Conservation (phyloP, 2,329 filamentous ascomycete genomes). For the Ustulina deusta region DNA sequence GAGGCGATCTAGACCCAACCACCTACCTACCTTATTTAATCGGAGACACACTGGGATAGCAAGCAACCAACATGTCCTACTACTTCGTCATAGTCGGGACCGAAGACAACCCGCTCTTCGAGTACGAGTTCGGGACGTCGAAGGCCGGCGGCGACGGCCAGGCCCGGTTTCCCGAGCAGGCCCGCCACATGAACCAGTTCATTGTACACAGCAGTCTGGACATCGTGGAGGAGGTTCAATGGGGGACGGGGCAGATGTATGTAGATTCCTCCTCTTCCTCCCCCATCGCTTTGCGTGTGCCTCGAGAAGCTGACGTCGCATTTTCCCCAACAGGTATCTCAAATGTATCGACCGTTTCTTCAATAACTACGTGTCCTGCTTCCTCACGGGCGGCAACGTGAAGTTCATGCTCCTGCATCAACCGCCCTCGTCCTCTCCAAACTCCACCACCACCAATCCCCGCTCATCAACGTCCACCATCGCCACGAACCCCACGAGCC, state of each 20-base stretch:
- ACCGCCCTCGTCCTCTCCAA: slow-evolving; percentile 86
- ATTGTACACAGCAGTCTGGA: slow-evolving; percentile 94
- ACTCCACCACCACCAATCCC: slow-evolving; percentile 50
- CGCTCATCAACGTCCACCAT: slow-evolving; percentile 73
- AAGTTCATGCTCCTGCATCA: slow-evolving; percentile 96
- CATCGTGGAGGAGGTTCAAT: slow-evolving; percentile 96
- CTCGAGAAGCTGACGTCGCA: slow-evolving; percentile 7
- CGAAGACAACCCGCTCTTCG: slow-evolving; percentile 95
- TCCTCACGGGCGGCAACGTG: slow-evolving; percentile 90
- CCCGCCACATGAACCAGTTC: slow-evolving; percentile 96
- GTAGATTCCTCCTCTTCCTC: slow-evolving; percentile 21
- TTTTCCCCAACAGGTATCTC: slow-evolving; percentile 71
- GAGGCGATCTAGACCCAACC: slow-evolving; percentile 5
- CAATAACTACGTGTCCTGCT: slow-evolving; percentile 94
- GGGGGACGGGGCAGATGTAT: slow-evolving; percentile 86
- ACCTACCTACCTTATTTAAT: neutral
- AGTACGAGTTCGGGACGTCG: slow-evolving; percentile 95
- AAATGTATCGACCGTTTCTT: slow-evolving; percentile 98
- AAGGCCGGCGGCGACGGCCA: slow-evolving; percentile 95
- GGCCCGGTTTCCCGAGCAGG: slow-evolving; percentile 87
- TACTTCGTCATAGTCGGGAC: slow-evolving; percentile 98
- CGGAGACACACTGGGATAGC: neutral
- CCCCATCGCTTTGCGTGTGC: slow-evolving; percentile 8
- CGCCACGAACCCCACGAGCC: slow-evolving; percentile 84
- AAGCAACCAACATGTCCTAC: slow-evolving; percentile 81